Conservation (phyloP, 139 green algal species). For the Mychonastes homosphaera region DNA sequence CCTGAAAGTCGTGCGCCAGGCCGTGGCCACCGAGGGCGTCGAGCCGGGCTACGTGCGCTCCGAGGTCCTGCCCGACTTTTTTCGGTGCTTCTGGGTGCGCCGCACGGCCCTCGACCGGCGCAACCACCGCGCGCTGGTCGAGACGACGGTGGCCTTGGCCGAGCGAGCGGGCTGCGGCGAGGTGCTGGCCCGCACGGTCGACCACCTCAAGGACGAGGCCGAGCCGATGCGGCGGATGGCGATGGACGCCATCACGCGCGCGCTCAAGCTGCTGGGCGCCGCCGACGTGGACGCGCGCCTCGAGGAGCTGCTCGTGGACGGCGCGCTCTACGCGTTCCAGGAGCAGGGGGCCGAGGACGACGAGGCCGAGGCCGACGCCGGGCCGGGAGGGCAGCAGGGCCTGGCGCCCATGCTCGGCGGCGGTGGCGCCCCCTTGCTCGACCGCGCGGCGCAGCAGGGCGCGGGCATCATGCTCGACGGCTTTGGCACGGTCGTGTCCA, state of each 20-base stretch:
- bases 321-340: constrained; percentile 98
- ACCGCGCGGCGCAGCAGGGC: constrained; percentile 29
- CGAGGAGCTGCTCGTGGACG: constrained; percentile 97
- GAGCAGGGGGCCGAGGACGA: constrained; percentile 65
- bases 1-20: constrained; percentile 98
- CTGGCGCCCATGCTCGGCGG: not conserved
- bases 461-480: constrained; percentile 91
- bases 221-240: constrained; percentile 84
- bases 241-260: constrained; percentile 92
- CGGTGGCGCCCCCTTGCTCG: not conserved
- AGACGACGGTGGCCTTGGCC: constrained; percentile 90
- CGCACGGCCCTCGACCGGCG: constrained; percentile 93
- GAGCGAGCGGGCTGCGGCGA: constrained; percentile 69
- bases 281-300: constrained; percentile 88
- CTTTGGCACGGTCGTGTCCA: constrained; percentile 93
- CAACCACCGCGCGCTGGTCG: constrained; percentile 87
- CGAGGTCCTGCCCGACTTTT: constrained; percentile 95
- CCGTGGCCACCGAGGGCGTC: constrained; percentile 90
- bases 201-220: constrained; percentile 98
- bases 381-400: no score
- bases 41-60: constrained; percentile 78
- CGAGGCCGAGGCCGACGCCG: no score
- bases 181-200: constrained; percentile 87
- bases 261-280: constrained; percentile 76
- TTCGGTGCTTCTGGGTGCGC: constrained; percentile 94